Base-by-base conservation (phyloP, 305 asterid species). In the Lippia alba region DNA sequence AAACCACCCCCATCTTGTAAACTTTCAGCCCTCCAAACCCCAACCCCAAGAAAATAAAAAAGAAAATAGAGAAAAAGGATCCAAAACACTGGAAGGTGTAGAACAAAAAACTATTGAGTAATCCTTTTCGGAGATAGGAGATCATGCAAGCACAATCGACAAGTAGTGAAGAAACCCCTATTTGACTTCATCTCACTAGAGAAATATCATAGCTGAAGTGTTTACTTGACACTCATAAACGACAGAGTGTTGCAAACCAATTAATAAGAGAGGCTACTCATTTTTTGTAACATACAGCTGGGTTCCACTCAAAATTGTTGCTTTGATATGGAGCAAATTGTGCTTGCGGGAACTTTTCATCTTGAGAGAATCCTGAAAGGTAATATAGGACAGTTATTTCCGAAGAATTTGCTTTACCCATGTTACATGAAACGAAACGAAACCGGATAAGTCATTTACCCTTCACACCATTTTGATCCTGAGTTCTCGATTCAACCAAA, bases 281-380 rank as follows among this genome's bases (percentile, higher is more conserved):
- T 48, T 70, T 70, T 77, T 71, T 72, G 61, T 51, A 59, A 87
- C 95, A 58, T 90, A 94, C 99, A 44, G 69, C 69, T 70, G 99
- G 97, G 80, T 94, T 94, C 99, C 99, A 94, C 72, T 87, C 91
- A 82, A 88, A 94, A 49, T 67, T 76, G 75, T 77, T 78, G 82
- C 78, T 83, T 55, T 57, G 60, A 67, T 94, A 94, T 61, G 99
- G 97, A 78, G 99, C 83, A 64, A 91, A 94, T 78, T 84, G 96
- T 70, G 91, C 91, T 81, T 79, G 92, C 0, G 99, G 99, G 81
- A 94, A 94, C 84, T 89, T 91, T 64, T 72, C 85, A 82, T 94
- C 99, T 67, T 97, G 99, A 72, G 99, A 94, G 79, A 78, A 86
- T 76, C 95, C 99, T 94, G 89, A 79, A 76, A 77, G 50, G 63